Conservation (phyloP, 176 grass and related monocot genomes). For the Hyparrhenia diplandra region DNA sequence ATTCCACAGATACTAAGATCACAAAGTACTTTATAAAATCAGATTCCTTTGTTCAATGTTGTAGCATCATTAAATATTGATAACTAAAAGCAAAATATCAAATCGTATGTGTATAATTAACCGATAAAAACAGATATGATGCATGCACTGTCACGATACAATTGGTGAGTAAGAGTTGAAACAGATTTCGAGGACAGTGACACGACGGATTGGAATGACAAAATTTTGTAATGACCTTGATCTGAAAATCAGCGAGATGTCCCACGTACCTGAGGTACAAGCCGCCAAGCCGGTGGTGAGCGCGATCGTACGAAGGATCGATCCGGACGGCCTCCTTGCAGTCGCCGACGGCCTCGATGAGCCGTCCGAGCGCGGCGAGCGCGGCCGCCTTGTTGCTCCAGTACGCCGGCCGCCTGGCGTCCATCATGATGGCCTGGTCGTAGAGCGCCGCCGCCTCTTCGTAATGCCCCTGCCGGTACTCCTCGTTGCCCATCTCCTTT, state of each 20-base stretch:
- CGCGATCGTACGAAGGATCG: slow-evolving; percentile 56
- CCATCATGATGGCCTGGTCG: slow-evolving; percentile 82
- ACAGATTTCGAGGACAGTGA: neutral
- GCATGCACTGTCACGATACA: neutral
- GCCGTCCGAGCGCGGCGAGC: slow-evolving; percentile 52
- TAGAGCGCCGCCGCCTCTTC: slow-evolving; percentile 79
- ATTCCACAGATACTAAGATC: neutral
- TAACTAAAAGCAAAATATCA: neutral
- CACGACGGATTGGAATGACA: neutral
- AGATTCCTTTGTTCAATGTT: neutral
- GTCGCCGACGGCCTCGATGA: slow-evolving; percentile 73
- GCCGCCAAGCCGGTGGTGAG: slow-evolving; percentile 70
- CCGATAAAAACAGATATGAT: neutral
- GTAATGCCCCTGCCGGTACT: slow-evolving; percentile 78
- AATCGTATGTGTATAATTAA: neutral
- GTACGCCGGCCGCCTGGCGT: slow-evolving; percentile 50
- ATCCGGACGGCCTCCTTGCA: slow-evolving; percentile 82
- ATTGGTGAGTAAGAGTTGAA: neutral
- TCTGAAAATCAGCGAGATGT: neutral
- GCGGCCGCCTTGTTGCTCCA: slow-evolving; percentile 94
- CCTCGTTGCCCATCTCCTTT: slow-evolving; percentile 97
- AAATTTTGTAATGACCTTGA: neutral
- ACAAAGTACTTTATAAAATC: neutral
- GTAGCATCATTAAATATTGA: neutral
- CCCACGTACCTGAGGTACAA: slow-evolving; percentile 74